Base-by-base conservation (phyloP, 1,139 yeast genomes). In the Candida sanyaensis region DNA sequence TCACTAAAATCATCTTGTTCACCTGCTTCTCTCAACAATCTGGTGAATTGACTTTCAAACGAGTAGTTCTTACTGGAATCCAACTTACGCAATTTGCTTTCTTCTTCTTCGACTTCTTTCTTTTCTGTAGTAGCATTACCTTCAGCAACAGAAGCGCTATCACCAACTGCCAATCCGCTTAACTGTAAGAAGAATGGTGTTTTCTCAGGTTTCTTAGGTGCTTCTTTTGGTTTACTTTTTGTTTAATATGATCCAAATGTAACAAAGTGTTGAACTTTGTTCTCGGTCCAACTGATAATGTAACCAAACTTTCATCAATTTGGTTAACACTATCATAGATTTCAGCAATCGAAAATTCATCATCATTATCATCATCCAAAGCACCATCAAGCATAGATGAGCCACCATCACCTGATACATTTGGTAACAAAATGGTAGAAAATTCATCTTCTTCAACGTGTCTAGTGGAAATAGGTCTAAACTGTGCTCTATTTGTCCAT, bases 401-500 rank as follows among this genome's bases (percentile, higher is more conserved):
- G 8, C 95, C 96, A 27, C 92, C 93, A 52, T 86, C 90, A 24
- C 96, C 95, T 30, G 96, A 80, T n/a, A 80, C 83, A 54, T 86
- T 87, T 5, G 98, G 97, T 36, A 81, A 68, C 29, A 86, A 73
- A 13, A 71, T 70, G 38, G 73, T 77, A 2, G 81, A 65, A 58
- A 91, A 88, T 29, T 86, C 90, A 5, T 79, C 83, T 55, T 88
- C 96, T 45, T 86, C 86, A 31, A 93, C 76, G 52, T 83, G 89
- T 55, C 93, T 81, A 1, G 92, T 83, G 0, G 96, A 83, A 28
- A 86, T 70, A 2, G 85, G 83, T 53, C 74, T 80, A 65, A 92
- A 92, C 65, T 91, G 97, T 0, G 97, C 84, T 59, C 86, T 78
- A 64, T 92, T 90, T 3, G 96, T 87, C 99, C 99, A 95, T 50